Conservation (phyloP, 345 rosid species). For the Camelina neglecta region DNA sequence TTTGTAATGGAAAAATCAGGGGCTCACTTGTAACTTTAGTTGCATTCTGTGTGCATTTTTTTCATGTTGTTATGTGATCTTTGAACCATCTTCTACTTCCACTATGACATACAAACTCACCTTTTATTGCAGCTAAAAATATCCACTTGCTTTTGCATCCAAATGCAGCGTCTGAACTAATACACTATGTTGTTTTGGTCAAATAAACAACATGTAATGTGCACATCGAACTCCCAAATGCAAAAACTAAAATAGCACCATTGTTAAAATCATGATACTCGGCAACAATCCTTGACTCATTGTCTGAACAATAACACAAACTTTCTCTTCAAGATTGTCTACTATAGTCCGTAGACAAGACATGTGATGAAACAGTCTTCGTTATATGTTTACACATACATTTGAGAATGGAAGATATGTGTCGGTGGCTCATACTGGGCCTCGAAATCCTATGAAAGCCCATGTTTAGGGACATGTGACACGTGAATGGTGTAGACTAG, state of each 20-base stretch:
- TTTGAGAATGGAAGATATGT: background rate
- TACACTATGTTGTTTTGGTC: background rate
- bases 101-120: conserved; percentile 1
- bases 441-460: background rate
- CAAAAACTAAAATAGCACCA: background rate
- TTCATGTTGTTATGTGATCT: conserved; percentile 19
- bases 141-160: background rate
- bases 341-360: background rate
- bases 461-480: background rate
- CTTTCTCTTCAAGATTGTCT: background rate
- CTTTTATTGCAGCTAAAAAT: background rate
- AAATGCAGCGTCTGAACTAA: background rate
- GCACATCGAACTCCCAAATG: background rate
- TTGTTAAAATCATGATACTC: background rate
- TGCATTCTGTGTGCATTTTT: background rate
- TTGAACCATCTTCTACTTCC: conserved; percentile 1
- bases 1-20: too few relatives aligned
- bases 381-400: background rate
- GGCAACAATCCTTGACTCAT: background rate
- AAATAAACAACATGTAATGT: background rate
- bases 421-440: conserved; percentile 1
- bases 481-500: background rate
- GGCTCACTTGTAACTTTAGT: too few relatives aligned
- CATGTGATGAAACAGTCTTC: background rate
- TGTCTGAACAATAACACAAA: background rate